These are phyloP conservation scores for Gaeumannomyces sp. DNA, from an alignment of 2,329 filamentous ascomycete species.

Conservation along the genomic window DNA sequence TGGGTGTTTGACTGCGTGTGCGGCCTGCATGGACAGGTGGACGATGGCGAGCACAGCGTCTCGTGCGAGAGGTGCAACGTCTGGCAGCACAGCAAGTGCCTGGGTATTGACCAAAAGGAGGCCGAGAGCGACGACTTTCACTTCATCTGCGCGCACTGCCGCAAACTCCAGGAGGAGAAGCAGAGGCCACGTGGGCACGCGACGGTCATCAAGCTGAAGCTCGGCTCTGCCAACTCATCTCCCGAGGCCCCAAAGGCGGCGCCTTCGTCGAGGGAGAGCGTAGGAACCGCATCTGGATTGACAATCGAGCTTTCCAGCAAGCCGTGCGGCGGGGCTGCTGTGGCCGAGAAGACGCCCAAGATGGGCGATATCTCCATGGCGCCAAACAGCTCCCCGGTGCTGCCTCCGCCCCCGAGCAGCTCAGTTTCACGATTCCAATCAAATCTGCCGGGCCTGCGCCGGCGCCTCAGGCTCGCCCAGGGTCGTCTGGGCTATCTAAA, in stretches of 20 bases:
- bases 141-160: slow-evolving; percentile 77
- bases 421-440: slow-evolving; percentile 11
- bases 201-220: slow-evolving; percentile 44
- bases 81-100: slow-evolving; percentile 95
- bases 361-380: slow-evolving; percentile 5
- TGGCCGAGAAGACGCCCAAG: slow-evolving; percentile 6
- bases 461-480: not conserved
- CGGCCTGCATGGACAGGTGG: slow-evolving; percentile 83
- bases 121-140: slow-evolving; percentile 83
- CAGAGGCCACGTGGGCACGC: slow-evolving; percentile 48
- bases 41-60: slow-evolving; percentile 90
- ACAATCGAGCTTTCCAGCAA: slow-evolving; percentile 7
- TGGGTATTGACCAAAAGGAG: slow-evolving; percentile 70
- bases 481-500: not conserved
- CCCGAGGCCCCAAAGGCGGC: not conserved
- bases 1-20: slow-evolving; percentile 97
- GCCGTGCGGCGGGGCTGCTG: not conserved
- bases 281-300: not conserved
- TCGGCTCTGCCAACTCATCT: slow-evolving; percentile 24
- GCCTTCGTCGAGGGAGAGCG: not conserved
- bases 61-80: slow-evolving; percentile 90
- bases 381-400: slow-evolving; percentile 8
- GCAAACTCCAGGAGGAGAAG: slow-evolving; percentile 57
- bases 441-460: slow-evolving; percentile 6
- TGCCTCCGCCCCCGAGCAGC: slow-evolving; percentile 9